Percentiles rank a stretch among this genome's conserved stretches.
Evolutionary conservation across 108 stramenopile genomes (phyloP).

Genomic region (Skeletonema grethae): DNA sequence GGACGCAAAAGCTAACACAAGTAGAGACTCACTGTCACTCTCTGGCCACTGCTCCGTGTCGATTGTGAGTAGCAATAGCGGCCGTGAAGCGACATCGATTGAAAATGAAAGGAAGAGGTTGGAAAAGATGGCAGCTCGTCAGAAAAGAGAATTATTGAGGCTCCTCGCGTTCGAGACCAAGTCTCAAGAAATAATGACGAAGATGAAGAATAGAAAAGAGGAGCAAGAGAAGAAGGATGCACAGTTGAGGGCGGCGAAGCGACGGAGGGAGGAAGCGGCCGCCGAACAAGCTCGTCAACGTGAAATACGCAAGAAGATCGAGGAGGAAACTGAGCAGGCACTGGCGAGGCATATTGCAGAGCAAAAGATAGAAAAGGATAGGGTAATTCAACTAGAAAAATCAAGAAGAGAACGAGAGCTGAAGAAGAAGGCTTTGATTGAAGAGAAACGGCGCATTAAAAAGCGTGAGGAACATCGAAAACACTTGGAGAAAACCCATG

Average conservation of each 20-base stretch:
- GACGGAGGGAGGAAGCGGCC: conserved; percentile 19
- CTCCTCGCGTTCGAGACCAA: conserved; percentile 30
- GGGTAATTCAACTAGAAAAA: conserved; percentile 20
- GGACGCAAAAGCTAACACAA: conserved; percentile 1
- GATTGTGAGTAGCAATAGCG: conserved; percentile 1
- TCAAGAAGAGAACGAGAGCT: conserved; percentile 8
- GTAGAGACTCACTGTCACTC: conserved; percentile 3
- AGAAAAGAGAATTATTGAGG: conserved; percentile 25
- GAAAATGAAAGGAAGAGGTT: conserved; percentile 29
- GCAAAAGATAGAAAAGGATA: conserved; percentile 26
- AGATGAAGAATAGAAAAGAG: conserved; percentile 21
- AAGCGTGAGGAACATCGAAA: conserved; percentile 13
- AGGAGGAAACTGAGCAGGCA: conserved; percentile 18
- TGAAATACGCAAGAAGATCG: conserved; percentile 17
- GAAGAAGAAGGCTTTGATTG: conserved; percentile 13
- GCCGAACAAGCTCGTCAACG: conserved; percentile 37
- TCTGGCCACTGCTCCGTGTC: neutral
- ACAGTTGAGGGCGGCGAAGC: conserved; percentile 20
- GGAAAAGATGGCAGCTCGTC: conserved; percentile 33
- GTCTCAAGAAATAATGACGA: conserved; percentile 26
- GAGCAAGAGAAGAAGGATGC: conserved; percentile 26
- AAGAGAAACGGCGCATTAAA: conserved; percentile 20
- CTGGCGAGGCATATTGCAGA: conserved; percentile 10
- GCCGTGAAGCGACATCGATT: conserved; percentile 8
- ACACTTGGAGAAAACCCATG: conserved; percentile 11